phyloP scores from a whole-genome alignment of 2,329 filamentous ascomycete species.

The Epichloe brachyelytri region DNA sequence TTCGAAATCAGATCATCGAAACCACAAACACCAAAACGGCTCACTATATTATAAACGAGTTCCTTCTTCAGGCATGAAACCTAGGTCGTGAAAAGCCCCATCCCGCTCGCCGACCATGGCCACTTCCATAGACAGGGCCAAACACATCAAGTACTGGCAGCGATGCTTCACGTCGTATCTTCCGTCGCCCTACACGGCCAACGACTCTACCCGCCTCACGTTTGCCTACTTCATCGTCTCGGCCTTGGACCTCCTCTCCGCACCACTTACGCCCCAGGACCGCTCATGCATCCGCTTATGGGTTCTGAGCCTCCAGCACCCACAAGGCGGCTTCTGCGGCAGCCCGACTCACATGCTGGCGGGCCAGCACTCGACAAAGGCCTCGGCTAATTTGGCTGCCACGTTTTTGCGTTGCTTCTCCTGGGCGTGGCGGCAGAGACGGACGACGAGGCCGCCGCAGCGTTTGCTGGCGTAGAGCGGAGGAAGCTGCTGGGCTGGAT shows the following conservation, averaged over 20 bases:
- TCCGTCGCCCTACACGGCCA: conserved; percentile 71
- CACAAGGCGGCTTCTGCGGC: conserved; percentile 76
- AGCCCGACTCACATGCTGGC: conserved; percentile 51
- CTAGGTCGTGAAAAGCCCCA: neutral
- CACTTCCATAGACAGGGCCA: conserved; percentile 39
- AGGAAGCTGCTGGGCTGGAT: conserved; percentile 62
- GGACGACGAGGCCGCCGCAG: conserved; percentile 24
- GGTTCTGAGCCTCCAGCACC: conserved; percentile 79
- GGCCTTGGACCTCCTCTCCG: conserved; percentile 67
- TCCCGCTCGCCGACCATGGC: conserved; percentile 5
- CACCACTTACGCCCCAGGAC: conserved; percentile 36
- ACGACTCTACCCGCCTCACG: conserved; percentile 81
- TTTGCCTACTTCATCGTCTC: conserved; percentile 83
- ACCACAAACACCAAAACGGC: no score
- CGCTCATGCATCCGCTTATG: conserved; percentile 46
- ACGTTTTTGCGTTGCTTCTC: conserved; percentile 78
- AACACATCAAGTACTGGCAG: conserved; percentile 85
- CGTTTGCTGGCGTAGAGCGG: conserved; percentile 53
- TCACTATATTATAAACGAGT: no score
- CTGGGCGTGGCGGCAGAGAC: conserved; percentile 41
- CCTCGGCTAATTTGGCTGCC: conserved; percentile 61
- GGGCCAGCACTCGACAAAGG: conserved; percentile 30
- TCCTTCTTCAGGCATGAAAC: no score
- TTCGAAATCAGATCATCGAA: no score
- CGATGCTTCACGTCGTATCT: conserved; percentile 74